These are phyloP conservation scores for Fusarium miscanthi DNA, from an alignment of 2,329 filamentous ascomycete species.

Conservation along the genomic window DNA sequence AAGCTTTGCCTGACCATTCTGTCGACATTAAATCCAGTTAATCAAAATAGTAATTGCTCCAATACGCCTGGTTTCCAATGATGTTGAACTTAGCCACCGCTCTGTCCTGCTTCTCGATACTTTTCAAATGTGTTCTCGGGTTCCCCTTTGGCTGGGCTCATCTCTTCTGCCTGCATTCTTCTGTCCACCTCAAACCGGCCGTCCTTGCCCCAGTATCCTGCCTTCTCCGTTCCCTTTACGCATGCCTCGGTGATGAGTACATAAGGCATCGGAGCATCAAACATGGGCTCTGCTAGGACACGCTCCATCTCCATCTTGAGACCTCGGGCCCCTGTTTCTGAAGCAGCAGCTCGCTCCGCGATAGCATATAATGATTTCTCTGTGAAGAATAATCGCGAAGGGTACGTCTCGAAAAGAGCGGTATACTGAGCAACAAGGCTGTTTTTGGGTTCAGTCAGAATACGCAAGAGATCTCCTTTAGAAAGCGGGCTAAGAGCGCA, in stretches of 20 bases:
- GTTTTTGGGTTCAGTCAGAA: slow-evolving; percentile 92
- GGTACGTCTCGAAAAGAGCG: slow-evolving; percentile 82
- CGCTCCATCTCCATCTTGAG: slow-evolving; percentile 85
- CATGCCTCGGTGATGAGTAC: slow-evolving; percentile 79
- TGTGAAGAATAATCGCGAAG: slow-evolving; percentile 86
- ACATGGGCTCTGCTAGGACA: slow-evolving; percentile 82
- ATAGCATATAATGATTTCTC: slow-evolving; percentile 83
- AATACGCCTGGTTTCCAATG: slow-evolving; percentile 8
- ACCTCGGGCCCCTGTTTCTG: slow-evolving; percentile 80
- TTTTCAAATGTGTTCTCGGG: slow-evolving; percentile 52
- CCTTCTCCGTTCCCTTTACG: slow-evolving; percentile 70
- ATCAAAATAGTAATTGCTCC: slow-evolving; percentile 26
- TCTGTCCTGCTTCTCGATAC: slow-evolving; percentile 59
- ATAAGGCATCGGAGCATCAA: slow-evolving; percentile 80
- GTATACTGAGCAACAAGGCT: slow-evolving; percentile 89
- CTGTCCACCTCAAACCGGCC: slow-evolving; percentile 76
- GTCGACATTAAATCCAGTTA: slow-evolving; percentile 22
- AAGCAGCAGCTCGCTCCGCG: slow-evolving; percentile 71
- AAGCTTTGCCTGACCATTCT: slow-evolving; percentile 22
- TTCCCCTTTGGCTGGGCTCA: slow-evolving; percentile 36
- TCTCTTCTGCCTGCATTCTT: slow-evolving; percentile 72
- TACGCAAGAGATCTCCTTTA: slow-evolving; percentile 76
- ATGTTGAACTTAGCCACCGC: slow-evolving; percentile 54
- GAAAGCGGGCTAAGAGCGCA: slow-evolving; percentile 84
- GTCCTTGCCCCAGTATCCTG: slow-evolving; percentile 74